A percentile compares a stretch with the other conserved stretches of the same genome.
Evolutionary conservation across 1,284 basidiomycete genomes (phyloP).

Genomic region (Malassezia dermatis): DNA sequence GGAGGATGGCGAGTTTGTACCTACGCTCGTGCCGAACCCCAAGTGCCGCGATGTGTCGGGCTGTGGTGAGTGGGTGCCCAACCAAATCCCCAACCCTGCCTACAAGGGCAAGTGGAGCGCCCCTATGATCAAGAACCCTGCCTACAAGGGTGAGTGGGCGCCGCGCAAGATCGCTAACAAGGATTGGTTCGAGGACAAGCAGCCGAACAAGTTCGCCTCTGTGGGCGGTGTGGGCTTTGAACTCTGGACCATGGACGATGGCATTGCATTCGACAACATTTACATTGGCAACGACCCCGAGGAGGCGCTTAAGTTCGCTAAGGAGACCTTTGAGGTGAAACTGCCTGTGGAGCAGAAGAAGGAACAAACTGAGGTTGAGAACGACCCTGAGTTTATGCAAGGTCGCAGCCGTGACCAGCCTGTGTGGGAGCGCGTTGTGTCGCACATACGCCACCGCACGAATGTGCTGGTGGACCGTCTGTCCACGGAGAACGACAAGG

Average conservation of each 20-base stretch:
- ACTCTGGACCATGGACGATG: conserved; percentile 47
- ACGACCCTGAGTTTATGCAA: conserved; percentile 8
- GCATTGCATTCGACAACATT: conserved; percentile 47
- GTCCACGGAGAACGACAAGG: conserved; percentile 17
- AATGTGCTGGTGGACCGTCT: conserved; percentile 24
- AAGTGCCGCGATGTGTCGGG: conserved; percentile 83
- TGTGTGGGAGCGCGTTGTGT: conserved; percentile 12
- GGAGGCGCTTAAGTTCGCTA: conserved; percentile 34
- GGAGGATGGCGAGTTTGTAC: conserved; percentile 96
- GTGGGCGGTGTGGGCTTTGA: conserved; percentile 45
- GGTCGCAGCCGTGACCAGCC: conserved; percentile 21
- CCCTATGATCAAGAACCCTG: conserved; percentile 61
- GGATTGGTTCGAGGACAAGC: conserved; percentile 74
- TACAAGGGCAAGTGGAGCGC: conserved; percentile 96
- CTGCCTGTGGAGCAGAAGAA: conserved; percentile 37
- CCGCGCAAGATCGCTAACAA: conserved; percentile 59
- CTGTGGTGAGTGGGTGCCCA: conserved; percentile 83
- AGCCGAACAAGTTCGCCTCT: conserved; percentile 64
- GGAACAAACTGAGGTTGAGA: conserved; percentile 23
- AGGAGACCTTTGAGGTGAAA: conserved; percentile 40
- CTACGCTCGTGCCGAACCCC: conserved; percentile 62
- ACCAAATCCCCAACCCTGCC: conserved; percentile 86
- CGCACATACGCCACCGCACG: conserved; percentile 24
- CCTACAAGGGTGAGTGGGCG: conserved; percentile 40
- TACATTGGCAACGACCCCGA: conserved; percentile 41